Evolutionary conservation across 75 land plant species (phyloP), one percentile per base, ranked within the genome.

Genomic region (Sequoiadendron giganteum): DNA sequence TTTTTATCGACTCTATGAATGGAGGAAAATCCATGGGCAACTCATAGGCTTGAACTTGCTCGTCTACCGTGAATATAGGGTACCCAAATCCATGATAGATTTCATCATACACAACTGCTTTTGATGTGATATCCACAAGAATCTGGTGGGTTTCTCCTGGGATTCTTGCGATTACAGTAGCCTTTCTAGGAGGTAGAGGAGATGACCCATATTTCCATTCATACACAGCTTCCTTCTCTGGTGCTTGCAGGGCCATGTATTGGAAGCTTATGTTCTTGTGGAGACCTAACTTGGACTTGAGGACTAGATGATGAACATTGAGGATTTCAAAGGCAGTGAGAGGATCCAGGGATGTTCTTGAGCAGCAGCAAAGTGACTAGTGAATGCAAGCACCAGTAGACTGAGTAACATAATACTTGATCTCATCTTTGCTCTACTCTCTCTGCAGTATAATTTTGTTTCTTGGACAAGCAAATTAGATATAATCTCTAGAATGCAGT

Each of bases 311-410:
- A 36, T 83, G 88, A n/a, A 94, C 89, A 13, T 70, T 38, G 21
- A 3, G 58, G 30, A 92, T 40, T 77, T 94, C 93, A 3, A 88
- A 73, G 32, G 86, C 61, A 19, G 93, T 88, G 68, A 94, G 91
- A n/a, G 95, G 88, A 86, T 94, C 95, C 38, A 94, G 86, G 95
- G 95, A 85, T 94, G 94, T 65, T 73, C 86, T 5, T 61, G 61
- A 84, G 81, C 54, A 78, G 8, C 21, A 39, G 2, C 15, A 52
- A 0, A 52, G 1, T 52, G 55, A 14, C 42, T 73, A 28, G 10
- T 34, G 54, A 55, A 75, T n/a, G 10, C 77, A 75, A 75, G 39
- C 5, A 75, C 38, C 39, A 75, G 78, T 32, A 36, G 38, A 34
- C 13, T 2, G 5, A 34, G 16, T 75, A 75, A 34, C 38, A 75